phyloP scores from a whole-genome alignment of 1,139 yeast genomes.

The Casaregolazyma lundiana region DNA sequence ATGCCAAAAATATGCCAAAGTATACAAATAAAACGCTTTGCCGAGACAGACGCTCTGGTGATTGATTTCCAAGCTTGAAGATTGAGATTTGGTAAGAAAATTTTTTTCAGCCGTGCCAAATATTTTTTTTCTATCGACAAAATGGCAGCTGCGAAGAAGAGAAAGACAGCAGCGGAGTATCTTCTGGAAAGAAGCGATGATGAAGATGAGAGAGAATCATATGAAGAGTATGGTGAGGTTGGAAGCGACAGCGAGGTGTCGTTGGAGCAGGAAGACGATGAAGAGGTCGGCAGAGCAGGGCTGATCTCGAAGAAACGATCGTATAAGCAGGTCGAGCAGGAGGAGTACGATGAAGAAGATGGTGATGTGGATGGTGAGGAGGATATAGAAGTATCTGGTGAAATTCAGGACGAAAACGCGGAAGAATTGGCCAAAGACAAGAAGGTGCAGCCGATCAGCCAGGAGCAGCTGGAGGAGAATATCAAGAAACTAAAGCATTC shows the following conservation, averaged over 20 bases:
- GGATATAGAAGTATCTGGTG: conserved; percentile 2
- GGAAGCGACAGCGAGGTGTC: neutral
- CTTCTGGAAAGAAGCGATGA: neutral
- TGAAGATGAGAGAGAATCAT: neutral
- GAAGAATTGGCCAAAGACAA: conserved; percentile 1
- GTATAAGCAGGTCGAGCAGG: neutral
- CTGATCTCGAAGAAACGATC: neutral
- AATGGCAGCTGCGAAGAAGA: conserved; percentile 2
- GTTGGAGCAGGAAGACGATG: neutral
- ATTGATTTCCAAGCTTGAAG: neutral
- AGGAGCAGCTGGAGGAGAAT: conserved; percentile 31
- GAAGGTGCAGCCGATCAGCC: conserved; percentile 27
- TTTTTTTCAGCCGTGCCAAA: conserved; percentile 8
- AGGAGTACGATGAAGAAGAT: neutral
- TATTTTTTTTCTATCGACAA: neutral
- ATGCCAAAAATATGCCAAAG: neutral
- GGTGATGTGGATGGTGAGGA: conserved; percentile 4
- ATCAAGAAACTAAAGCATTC: conserved; percentile 53
- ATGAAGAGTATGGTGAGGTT: neutral
- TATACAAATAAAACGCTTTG: too few relatives aligned
- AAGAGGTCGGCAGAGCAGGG: neutral
- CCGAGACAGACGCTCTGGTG: neutral
- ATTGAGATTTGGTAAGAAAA: neutral
- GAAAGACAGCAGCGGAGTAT: conserved; percentile 4
- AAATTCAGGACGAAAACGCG: neutral